Percentiles rank a stretch among this genome's conserved stretches.
phyloP scores from a whole-genome alignment of 108 stramenopile species.

The Nannochloropsis salina region DNA sequence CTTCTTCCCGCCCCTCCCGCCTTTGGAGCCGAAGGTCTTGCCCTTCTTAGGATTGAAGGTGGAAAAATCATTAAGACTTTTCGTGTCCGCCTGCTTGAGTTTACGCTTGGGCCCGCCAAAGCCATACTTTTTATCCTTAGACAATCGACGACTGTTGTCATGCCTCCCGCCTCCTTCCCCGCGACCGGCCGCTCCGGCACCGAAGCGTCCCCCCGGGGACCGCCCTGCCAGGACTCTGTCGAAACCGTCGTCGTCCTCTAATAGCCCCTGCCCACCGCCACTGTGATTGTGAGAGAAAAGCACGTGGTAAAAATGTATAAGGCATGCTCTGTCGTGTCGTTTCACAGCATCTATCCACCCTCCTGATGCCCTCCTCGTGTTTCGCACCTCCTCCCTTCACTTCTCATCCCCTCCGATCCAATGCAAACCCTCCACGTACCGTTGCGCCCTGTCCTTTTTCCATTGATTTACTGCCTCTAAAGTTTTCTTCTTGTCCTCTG shows the following conservation, averaged over 20 bases:
- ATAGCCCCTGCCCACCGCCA: conserved; percentile 13
- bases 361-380: background rate
- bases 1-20: background rate
- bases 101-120: conserved; percentile 47
- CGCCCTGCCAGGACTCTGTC: conserved; percentile 35
- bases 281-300: background rate
- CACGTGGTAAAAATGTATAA: no score
- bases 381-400: background rate
- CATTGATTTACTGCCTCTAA: conserved; percentile 75
- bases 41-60: conserved; percentile 56
- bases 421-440: conserved; percentile 54
- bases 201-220: conserved; percentile 21
- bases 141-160: background rate
- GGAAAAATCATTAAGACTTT: conserved; percentile 45
- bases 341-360: background rate
- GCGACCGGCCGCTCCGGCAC: background rate
- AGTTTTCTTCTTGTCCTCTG: conserved; percentile 73
- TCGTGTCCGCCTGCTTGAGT: conserved; percentile 41
- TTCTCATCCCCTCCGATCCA: background rate
- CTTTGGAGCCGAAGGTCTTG: conserved; percentile 20
- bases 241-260: conserved; percentile 56
- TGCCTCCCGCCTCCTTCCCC: background rate
- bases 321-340: background rate
- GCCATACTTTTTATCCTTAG: conserved; percentile 59
- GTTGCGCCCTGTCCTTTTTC: conserved; percentile 62